These are phyloP conservation scores for Diacronema lutheri DNA, from an alignment of 78 protist genomes.

Conservation along the genomic window DNA sequence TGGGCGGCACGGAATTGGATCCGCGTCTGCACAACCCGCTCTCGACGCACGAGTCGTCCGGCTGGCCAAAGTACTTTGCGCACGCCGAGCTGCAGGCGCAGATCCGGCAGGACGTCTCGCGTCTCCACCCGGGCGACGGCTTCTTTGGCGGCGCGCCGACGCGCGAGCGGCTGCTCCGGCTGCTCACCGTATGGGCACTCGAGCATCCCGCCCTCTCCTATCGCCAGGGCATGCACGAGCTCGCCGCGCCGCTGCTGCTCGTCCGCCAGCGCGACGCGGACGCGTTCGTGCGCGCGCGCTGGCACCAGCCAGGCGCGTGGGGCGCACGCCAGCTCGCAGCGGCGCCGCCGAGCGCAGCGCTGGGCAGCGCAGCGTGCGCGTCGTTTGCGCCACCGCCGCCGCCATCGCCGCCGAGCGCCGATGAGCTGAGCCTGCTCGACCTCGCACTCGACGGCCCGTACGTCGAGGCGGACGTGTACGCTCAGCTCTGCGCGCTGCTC, in stretches of 20 bases:
- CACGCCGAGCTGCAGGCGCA: conserved; percentile 44
- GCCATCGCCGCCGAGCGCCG: not conserved
- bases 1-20: not conserved
- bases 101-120: conserved; percentile 53
- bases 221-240: conserved; percentile 78
- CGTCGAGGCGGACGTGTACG: conserved; percentile 44
- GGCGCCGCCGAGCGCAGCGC: not conserved
- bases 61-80: conserved; percentile 54
- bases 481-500: no score
- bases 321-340: not conserved
- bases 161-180: conserved; percentile 20
- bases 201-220: conserved; percentile 45
- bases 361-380: not conserved
- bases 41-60: not conserved
- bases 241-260: conserved; percentile 62
- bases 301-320: not conserved
- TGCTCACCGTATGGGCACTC: conserved; percentile 54
- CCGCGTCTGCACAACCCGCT: conserved; percentile 21
- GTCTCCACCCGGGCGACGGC: conserved; percentile 57
- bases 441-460: conserved; percentile 40
- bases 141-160: conserved; percentile 44
- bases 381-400: not conserved
- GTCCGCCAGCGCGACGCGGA: conserved; percentile 26
- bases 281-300: no score
- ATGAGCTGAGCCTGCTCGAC: not conserved